Base-by-base conservation (phyloP, 2,329 filamentous ascomycete species). In the Cladosporium sp. region DNA sequence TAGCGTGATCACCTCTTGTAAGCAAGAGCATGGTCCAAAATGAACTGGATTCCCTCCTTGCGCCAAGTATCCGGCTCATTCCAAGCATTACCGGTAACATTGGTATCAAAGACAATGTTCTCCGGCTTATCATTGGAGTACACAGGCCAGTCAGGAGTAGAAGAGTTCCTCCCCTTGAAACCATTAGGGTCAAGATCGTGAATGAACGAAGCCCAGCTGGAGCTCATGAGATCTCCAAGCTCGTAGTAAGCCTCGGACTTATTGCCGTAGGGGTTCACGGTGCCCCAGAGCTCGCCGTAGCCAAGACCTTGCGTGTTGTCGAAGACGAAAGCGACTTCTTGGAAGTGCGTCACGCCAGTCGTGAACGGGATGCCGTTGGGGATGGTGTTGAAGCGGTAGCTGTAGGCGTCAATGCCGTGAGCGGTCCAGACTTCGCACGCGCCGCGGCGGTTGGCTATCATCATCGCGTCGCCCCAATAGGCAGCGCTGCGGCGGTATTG, bases 381-480 rank as follows among this genome's bases (percentile, higher is more conserved):
- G 13, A 75, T 65, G 7, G 79, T 79, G 60, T 85, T 80, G 71
- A 85, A 85, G 41, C 79, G 75, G 67, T 83, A 85, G 59, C 76
- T 79, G 69, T 82, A 85, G 8, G 78, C 78, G 6, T 76, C 69
- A 2, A 79, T 59, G 12, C 69, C 67, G 24, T 70, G 64, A 8
- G 67, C 67, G 11, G 78, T 69, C 75, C 78, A 82, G 1, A 70
- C 68, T 57, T 79, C 68, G 54, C 74, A 77, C 4, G 77, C 75
- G 18, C 74, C 68, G 22, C 82, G 73, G 1, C 81, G 74, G 27
- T 75, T 73, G 4, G 77, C 81, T 52, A 81, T 78, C 66, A 84
- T 78, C 43, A 68, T 61, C 1, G 70, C 64, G 62, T 85, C 82
- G 8, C 82, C 81, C 3, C 67, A 64, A 56, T 77, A 80, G 2